Evolutionary conservation across 2,329 filamentous ascomycete genomes (phyloP).

Genomic region (Sarocladium strictum): DNA sequence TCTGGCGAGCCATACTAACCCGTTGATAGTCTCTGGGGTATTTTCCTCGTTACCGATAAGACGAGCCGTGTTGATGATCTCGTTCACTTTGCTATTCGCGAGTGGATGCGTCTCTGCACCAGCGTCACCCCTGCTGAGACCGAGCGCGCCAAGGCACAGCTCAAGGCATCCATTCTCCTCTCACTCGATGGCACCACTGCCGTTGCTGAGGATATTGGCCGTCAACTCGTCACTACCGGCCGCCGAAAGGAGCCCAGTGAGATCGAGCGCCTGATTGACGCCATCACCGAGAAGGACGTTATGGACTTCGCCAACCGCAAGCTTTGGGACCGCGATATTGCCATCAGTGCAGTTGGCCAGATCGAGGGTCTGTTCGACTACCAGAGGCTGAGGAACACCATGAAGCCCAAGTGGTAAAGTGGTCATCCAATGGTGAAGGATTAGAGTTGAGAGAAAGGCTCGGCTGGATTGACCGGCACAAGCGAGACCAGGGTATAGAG

Average conservation of each 20-base stretch:
- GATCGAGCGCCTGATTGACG: slow-evolving; percentile 86
- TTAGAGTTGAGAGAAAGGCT: slow-evolving; percentile 15
- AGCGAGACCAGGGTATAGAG: slow-evolving; percentile 44
- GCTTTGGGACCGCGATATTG: slow-evolving; percentile 96
- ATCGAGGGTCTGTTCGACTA: slow-evolving; percentile 85
- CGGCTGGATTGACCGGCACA: slow-evolving; percentile 24
- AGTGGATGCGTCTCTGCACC: slow-evolving; percentile 93
- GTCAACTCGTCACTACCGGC: slow-evolving; percentile 96
- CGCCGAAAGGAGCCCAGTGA: slow-evolving; percentile 86
- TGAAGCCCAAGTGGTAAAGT: slow-evolving; percentile 69
- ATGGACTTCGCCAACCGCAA: slow-evolving; percentile 94
- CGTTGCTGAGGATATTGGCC: slow-evolving; percentile 95
- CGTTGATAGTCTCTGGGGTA: slow-evolving; percentile 82
- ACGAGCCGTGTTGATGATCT: slow-evolving; percentile 85
- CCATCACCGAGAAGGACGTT: slow-evolving; percentile 90
- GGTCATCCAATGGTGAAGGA: slow-evolving; percentile 32
- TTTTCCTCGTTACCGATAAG: slow-evolving; percentile 95
- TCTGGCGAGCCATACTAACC: slow-evolving; percentile 17
- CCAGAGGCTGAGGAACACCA: slow-evolving; percentile 72
- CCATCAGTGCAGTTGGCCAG: slow-evolving; percentile 85
- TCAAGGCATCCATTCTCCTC: slow-evolving; percentile 96
- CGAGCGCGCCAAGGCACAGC: slow-evolving; percentile 97
- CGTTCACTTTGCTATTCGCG: slow-evolving; percentile 94
- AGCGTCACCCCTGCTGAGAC: slow-evolving; percentile 85
- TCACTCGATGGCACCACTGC: slow-evolving; percentile 96